Evolutionary conservation across 2,329 filamentous ascomycete species (phyloP).

Genomic region (Setomelanomma holmii): DNA sequence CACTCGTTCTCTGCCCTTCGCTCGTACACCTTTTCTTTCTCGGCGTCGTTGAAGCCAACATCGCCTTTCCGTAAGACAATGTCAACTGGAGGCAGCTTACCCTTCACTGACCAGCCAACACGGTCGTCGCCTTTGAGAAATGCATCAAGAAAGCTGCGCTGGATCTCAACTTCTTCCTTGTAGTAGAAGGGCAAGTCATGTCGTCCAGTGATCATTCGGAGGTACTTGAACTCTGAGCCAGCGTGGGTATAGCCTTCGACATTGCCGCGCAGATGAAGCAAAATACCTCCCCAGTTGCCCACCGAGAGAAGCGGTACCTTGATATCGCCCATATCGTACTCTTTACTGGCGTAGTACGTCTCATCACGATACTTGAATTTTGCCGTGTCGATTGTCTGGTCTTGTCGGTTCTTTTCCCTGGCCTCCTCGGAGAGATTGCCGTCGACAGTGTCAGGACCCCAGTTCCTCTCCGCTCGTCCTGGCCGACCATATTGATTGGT

Average conservation of each 20-base stretch:
- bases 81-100: constrained; percentile 66
- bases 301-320: constrained; percentile 71
- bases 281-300: constrained; percentile 75
- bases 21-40: constrained; percentile 63
- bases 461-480: constrained; percentile 58
- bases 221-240: constrained; percentile 71
- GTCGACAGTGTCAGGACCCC: constrained; percentile 65
- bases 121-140: constrained; percentile 73
- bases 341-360: constrained; percentile 68
- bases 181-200: constrained; percentile 79
- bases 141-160: constrained; percentile 72
- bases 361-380: constrained; percentile 67
- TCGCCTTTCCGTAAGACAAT: constrained; percentile 70
- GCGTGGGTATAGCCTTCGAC: constrained; percentile 70
- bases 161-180: constrained; percentile 70
- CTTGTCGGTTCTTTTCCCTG: constrained; percentile 56
- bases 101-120: constrained; percentile 65
- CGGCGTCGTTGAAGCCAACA: constrained; percentile 70
- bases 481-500: constrained; percentile 72
- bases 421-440: constrained; percentile 64
- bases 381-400: constrained; percentile 41
- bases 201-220: constrained; percentile 72
- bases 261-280: constrained; percentile 73
- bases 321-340: constrained; percentile 70
- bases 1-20: constrained; percentile 67